Conservation (phyloP, 2,329 filamentous ascomycete species). For the Sordariomycetes sp. region DNA sequence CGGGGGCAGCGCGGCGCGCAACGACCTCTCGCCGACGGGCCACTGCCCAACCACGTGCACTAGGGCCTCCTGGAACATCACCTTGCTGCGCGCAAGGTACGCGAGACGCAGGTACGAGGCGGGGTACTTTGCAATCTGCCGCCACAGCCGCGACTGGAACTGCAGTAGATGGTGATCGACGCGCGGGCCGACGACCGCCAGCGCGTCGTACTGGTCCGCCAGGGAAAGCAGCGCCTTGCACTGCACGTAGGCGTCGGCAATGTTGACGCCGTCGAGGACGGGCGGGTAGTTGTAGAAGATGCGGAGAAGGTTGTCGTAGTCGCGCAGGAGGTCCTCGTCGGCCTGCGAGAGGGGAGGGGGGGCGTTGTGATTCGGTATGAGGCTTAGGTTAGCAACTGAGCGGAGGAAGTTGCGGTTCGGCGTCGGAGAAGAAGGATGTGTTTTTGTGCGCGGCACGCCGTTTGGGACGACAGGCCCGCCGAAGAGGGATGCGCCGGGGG, state of each 20-base stretch:
- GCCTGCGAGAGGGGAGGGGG: slow-evolving; percentile 33
- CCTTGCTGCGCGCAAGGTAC: slow-evolving; percentile 69
- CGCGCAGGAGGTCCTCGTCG: slow-evolving; percentile 66
- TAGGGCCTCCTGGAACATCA: slow-evolving; percentile 76
- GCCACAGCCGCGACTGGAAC: slow-evolving; percentile 84
- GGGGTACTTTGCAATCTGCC: slow-evolving; percentile 93
- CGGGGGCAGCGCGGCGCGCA: slow-evolving; percentile 61
- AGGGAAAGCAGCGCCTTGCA: slow-evolving; percentile 81
- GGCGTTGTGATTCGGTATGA: slow-evolving; percentile 31
- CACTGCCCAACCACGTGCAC: slow-evolving; percentile 93
- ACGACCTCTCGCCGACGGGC: slow-evolving; percentile 67
- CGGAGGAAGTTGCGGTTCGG: slow-evolving; percentile 55
- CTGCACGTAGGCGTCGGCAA: slow-evolving; percentile 84
- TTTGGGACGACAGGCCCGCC: slow-evolving; percentile 15
- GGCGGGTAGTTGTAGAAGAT: slow-evolving; percentile 93
- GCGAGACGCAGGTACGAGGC: slow-evolving; percentile 84
- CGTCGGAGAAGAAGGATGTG: slow-evolving; percentile 6
- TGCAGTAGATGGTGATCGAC: slow-evolving; percentile 90
- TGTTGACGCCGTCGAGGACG: slow-evolving; percentile 69
- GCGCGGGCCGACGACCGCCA: slow-evolving; percentile 74
- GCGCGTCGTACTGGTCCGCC: slow-evolving; percentile 89
- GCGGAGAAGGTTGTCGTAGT: slow-evolving; percentile 92
- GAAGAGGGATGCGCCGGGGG: slow-evolving; percentile 35
- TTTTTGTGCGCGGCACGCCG: slow-evolving; percentile 20
- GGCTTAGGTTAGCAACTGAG: slow-evolving; percentile 67